Evolutionary conservation across 371 early-diverging fungal genomes (phyloP).

Genomic region (Lichtheimia hyalospora): DNA sequence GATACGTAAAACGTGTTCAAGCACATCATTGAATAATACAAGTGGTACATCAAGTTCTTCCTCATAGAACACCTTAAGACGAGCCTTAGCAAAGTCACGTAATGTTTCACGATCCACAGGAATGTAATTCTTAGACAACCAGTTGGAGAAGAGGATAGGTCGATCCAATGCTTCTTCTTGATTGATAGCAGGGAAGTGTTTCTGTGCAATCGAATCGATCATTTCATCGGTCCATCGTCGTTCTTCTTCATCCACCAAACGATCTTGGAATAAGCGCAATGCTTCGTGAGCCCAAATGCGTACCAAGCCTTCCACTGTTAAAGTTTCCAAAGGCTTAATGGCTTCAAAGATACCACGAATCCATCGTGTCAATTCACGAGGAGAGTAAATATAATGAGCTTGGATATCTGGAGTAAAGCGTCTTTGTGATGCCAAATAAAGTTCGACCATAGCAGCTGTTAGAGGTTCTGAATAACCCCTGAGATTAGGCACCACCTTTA

Average conservation of each 20-base stretch:
- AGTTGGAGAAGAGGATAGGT: slow-evolving; percentile 97
- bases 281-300: slow-evolving; percentile 98
- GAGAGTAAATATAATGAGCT: slow-evolving; percentile 98
- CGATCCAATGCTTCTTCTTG: slow-evolving; percentile 73
- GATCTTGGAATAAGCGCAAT: slow-evolving; percentile 96
- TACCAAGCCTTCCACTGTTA: slow-evolving; percentile 86
- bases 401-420: slow-evolving; percentile 96
- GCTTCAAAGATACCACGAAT: slow-evolving; percentile 96
- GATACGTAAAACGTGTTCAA: slow-evolving; percentile 97
- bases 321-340: slow-evolving; percentile 80
- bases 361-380: slow-evolving; percentile 99
- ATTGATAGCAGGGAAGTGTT: slow-evolving; percentile 88
- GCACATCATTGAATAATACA: slow-evolving; percentile 94
- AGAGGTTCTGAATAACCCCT: slow-evolving; percentile 92
- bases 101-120: slow-evolving; percentile 88
- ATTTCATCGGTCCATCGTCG: slow-evolving; percentile 90
- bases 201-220: slow-evolving; percentile 82
- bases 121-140: slow-evolving; percentile 92
- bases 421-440: slow-evolving; percentile 87
- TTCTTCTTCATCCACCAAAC: slow-evolving; percentile 90
- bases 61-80: slow-evolving; percentile 97
- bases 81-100: slow-evolving; percentile 91
- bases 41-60: slow-evolving; percentile 97
- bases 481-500: slow-evolving; percentile 92
- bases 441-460: slow-evolving; percentile 96